Percentiles rank a stretch among this genome's conserved stretches.
These are phyloP conservation scores for Ilex aquifolium DNA, from an alignment of 257 asterid genomes.

Conservation along the genomic window DNA sequence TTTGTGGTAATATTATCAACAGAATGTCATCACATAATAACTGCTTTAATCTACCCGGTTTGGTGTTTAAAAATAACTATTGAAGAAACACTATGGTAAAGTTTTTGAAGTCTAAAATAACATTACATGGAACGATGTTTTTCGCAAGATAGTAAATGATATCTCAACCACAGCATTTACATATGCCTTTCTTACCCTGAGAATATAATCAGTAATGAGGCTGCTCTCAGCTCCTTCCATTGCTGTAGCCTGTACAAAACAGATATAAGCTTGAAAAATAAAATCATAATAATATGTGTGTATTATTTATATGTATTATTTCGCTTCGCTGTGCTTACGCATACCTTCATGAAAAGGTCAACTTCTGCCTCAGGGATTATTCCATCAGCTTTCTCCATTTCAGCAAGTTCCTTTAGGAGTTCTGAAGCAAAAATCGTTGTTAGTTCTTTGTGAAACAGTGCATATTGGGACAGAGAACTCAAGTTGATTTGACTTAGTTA, in stretches of 20 bases:
- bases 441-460: too few species aligned
- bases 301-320: too few species aligned
- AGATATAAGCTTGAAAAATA: background rate
- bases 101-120: background rate
- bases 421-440: slow-evolving; percentile 22
- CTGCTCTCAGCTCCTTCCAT: slow-evolving; percentile 55
- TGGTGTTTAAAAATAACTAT: too few species aligned
- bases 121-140: background rate
- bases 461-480: background rate
- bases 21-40: background rate
- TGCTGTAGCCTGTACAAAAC: slow-evolving; percentile 39
- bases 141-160: background rate
- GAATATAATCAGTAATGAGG: slow-evolving; percentile 59
- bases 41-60: background rate
- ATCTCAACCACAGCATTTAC: too few species aligned
- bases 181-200: slow-evolving; percentile 30
- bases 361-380: slow-evolving; percentile 74
- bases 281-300: too few species aligned
- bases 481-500: background rate
- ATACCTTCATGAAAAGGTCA: slow-evolving; percentile 92
- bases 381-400: slow-evolving; percentile 68
- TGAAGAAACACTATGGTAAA: too few species aligned
- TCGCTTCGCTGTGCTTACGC: too few species aligned
- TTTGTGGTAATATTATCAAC: slow-evolving; percentile 12
- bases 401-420: slow-evolving; percentile 65